Evolutionary conservation across 257 asterid species (phyloP).

Genomic region (Solanum sparsipilum): DNA sequence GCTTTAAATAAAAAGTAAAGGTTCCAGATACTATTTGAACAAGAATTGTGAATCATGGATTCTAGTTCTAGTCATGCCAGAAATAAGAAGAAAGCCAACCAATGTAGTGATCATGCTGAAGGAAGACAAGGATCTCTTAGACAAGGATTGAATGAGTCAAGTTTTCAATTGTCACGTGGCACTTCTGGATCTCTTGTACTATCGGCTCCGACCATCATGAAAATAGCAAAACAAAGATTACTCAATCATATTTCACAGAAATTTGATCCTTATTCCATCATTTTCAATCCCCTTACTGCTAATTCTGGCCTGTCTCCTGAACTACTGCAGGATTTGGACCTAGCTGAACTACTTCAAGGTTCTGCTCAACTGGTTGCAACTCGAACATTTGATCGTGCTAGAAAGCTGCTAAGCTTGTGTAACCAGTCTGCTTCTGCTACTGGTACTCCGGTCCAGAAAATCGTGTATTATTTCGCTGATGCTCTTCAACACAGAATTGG

Average conservation of each 20-base stretch:
- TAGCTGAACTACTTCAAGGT: conserved; percentile 12
- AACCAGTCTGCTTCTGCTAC: conserved; percentile 1
- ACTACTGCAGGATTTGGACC: conserved; percentile 6
- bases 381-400: conserved; percentile 22
- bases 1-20: not conserved
- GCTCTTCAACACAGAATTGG: conserved; percentile 29
- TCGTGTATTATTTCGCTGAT: conserved; percentile 9
- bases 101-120: not conserved
- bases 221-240: not conserved
- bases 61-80: not conserved
- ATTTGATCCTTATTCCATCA: not conserved
- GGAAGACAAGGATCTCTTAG: not conserved
- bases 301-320: conserved; percentile 1
- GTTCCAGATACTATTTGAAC: not conserved
- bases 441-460: conserved; percentile 20
- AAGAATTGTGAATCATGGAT: not conserved
- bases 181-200: not conserved
- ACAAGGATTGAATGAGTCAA: not conserved
- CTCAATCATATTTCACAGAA: not conserved
- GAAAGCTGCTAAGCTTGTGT: conserved; percentile 10
- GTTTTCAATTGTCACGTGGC: not conserved
- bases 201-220: not conserved
- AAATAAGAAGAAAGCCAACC: not conserved
- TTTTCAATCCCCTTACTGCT: not conserved
- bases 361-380: conserved; percentile 15